Conservation (phyloP, 495 filamentous ascomycete genomes). For the Penicillium cataractarum region DNA sequence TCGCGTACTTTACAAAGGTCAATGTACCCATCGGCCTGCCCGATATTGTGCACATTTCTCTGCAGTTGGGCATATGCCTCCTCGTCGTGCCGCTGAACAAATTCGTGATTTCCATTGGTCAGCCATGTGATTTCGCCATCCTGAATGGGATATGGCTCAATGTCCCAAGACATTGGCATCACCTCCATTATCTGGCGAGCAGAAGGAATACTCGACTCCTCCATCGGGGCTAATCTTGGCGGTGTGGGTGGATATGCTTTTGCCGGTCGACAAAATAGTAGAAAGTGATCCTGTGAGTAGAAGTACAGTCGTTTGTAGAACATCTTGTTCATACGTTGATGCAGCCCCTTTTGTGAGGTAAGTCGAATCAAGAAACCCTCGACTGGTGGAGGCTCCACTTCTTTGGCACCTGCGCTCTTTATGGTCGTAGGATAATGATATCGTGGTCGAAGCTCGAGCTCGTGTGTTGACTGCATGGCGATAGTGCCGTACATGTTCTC, state of each 20-base stretch:
- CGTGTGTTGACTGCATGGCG: conserved; percentile 73
- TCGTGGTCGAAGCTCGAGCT: conserved; percentile 73
- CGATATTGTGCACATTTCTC: conserved; percentile 62
- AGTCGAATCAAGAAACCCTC: conserved; percentile 75
- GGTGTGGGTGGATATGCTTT: conserved; percentile 67
- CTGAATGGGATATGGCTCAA: conserved; percentile 64
- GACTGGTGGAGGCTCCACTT: conserved; percentile 64
- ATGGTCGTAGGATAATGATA: conserved; percentile 66
- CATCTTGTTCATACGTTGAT: conserved; percentile 64
- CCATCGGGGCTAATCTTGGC: conserved; percentile 51
- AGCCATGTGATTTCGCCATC: conserved; percentile 64
- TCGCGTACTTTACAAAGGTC: conserved; percentile 61
- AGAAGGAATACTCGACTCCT: conserved; percentile 53
- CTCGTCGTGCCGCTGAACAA: conserved; percentile 55
- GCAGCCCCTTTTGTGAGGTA: conserved; percentile 64
- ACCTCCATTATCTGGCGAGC: conserved; percentile 59
- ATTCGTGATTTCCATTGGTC: conserved; percentile 43
- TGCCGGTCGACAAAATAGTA: conserved; percentile 69
- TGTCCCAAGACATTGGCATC: conserved; percentile 63
- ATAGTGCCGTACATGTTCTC: conserved; percentile 75
- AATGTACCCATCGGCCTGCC: conserved; percentile 67
- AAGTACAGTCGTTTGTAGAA: conserved; percentile 76
- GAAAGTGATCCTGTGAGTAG: conserved; percentile 67
- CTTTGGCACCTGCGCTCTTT: conserved; percentile 40
- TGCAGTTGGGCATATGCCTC: conserved; percentile 65